Percentiles rank a stretch among this genome's conserved stretches.
phyloP scores from a whole-genome alignment of 805 yeast species.

The Citeromyces matritensis region DNA sequence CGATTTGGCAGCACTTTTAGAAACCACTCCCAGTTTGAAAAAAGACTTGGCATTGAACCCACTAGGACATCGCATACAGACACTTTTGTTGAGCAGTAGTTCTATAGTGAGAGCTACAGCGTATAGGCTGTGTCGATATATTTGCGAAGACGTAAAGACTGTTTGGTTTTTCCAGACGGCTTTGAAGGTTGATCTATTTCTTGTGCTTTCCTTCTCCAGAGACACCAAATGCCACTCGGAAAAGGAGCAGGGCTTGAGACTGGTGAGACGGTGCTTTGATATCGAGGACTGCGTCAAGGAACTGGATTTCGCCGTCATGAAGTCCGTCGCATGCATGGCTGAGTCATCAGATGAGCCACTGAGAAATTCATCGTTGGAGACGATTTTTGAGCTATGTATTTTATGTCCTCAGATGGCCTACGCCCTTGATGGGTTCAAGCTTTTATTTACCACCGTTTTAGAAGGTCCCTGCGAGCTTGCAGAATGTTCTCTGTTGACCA shows the following conservation, averaged over 20 bases:
- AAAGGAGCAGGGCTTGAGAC: slow-evolving; percentile 62
- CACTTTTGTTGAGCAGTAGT: slow-evolving; percentile 35
- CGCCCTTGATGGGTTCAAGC: slow-evolving; percentile 27
- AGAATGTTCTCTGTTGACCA: slow-evolving; percentile 24
- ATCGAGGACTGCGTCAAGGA: slow-evolving; percentile 34
- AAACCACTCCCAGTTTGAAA: slow-evolving; percentile 41
- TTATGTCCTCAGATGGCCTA: slow-evolving; percentile 24
- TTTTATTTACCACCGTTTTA: slow-evolving; percentile 26
- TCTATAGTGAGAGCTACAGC: slow-evolving; percentile 63
- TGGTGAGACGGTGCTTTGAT: slow-evolving; percentile 47
- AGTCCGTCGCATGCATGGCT: slow-evolving; percentile 49
- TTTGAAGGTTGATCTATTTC: slow-evolving; percentile 42
- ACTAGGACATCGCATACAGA: slow-evolving; percentile 42
- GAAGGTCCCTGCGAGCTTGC: slow-evolving; percentile 39
- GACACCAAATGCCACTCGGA: slow-evolving; percentile 37
- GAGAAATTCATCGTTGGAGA: slow-evolving; percentile 32
- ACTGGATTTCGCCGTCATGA: slow-evolving; percentile 46
- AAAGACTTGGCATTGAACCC: slow-evolving; percentile 48
- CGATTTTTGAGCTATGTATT: slow-evolving; percentile 33
- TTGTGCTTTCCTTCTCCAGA: slow-evolving; percentile 50
- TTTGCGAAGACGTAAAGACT: slow-evolving; percentile 39
- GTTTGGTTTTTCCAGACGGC: slow-evolving; percentile 30
- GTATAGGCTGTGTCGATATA: slow-evolving; percentile 55
- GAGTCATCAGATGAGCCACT: slow-evolving; percentile 39
- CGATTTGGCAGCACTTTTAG: slow-evolving; percentile 41